Evolutionary conservation across 257 asterid genomes (phyloP).

Genomic region (Solanum infundibuliforme): DNA sequence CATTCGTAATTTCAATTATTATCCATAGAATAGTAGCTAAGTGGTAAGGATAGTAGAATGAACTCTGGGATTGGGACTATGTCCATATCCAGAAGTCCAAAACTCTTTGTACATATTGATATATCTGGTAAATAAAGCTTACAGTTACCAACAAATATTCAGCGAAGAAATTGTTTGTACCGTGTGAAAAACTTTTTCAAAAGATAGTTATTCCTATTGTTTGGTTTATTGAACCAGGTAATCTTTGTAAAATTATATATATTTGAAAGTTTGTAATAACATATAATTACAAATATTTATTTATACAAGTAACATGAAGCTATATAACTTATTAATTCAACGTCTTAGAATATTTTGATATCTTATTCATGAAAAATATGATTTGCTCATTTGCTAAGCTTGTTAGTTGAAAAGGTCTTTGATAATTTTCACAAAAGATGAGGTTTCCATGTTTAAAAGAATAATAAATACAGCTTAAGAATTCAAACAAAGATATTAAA

Average conservation of each 20-base stretch:
- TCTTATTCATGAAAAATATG: not conserved
- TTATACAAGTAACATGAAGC: fast-evolving
- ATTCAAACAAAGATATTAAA: no score
- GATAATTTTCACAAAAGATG: no score
- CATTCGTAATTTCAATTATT: no score
- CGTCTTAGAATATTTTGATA: not conserved
- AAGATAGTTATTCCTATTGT: not conserved
- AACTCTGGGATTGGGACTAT: no score
- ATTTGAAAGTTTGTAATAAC: not conserved
- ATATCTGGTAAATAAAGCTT: no score
- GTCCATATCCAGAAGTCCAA: no score
- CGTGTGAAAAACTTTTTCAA: not conserved
- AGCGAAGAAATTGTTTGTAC: not conserved
- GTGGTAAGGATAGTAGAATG: no score
- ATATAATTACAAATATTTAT: not conserved
- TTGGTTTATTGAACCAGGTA: not conserved
- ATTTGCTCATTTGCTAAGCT: not conserved
- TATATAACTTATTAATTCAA: fast-evolving
- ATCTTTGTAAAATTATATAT: not conserved
- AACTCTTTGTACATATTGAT: no score
- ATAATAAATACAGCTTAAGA: not conserved
- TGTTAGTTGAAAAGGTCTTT: no score
- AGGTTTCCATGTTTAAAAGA: no score
- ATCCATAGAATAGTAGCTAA: no score
- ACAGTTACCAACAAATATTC: no score